Base-by-base conservation (phyloP, 1,284 basidiomycete species). In the Taiwanofungus camphoratus region DNA sequence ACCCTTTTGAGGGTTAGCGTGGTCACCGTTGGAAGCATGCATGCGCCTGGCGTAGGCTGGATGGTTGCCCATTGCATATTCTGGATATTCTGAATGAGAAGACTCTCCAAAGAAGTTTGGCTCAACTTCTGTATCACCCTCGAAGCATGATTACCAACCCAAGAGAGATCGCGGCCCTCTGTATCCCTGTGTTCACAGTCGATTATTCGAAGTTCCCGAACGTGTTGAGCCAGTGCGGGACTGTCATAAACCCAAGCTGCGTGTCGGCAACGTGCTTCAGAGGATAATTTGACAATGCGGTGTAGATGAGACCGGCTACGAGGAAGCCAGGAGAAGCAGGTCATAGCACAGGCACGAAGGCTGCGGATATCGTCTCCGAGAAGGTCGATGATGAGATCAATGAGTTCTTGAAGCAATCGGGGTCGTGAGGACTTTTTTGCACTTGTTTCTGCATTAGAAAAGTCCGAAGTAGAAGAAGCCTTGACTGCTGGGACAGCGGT, bases 361-460 rank as follows among this genome's bases (percentile, higher is more conserved):
- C 21, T 41, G 18, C 15, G 11, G 5, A 15, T 22, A 29, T 41
- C 39, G 18, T 32, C 39, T 2, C 11, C 4, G 3, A 41, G 18
- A n/a, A 5, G 26, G 31, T 41, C 39, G 21, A 41, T 41, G 31
- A 41, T 41, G 12, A 16, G 13, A 27, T 41, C 39, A 11, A 41
- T 8, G 12, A 41, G 18, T 16, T 41, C 39, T 16, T 32, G 39
- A 5, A 31, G 39, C 13, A 41, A n/a, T n/a, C n/a, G n/a, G n/a
- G n/a, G n/a, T n/a, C n/a, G n/a, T n/a, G n/a, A n/a, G n/a, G n/a
- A n/a, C n/a, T n/a, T n/a, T n/a, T n/a, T n/a, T n/a, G n/a, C n/a
- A n/a, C n/a, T n/a, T n/a, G n/a, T n/a, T n/a, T n/a, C n/a, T n/a
- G n/a, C n/a, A n/a, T n/a, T n/a, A n/a, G n/a, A n/a, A n/a, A n/a